Evolutionary conservation across 352 stramenopile genomes (phyloP).

Genomic region (Globisporangium abappressorium): DNA sequence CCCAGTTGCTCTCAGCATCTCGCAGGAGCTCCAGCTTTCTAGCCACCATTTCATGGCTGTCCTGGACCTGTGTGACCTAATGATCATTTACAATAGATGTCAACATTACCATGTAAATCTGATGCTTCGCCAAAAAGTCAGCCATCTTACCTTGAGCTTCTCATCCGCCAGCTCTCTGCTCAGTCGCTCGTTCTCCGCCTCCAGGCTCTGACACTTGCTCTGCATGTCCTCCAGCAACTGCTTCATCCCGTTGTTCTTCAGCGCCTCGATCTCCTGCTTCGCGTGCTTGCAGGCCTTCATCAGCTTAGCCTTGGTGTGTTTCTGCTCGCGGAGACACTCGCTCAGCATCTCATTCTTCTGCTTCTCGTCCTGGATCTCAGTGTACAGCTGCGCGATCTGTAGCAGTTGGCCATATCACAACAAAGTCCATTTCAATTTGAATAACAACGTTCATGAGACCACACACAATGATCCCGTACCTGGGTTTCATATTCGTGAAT

Average conservation of each 20-base stretch:
- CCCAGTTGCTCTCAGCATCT: conserved; percentile 2
- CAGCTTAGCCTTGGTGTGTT: conserved; percentile 62
- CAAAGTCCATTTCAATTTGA: background rate
- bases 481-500: conserved; percentile 75
- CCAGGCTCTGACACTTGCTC: conserved; percentile 42
- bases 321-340: conserved; percentile 65
- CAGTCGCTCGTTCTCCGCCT: conserved; percentile 45
- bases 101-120: too few relatives aligned
- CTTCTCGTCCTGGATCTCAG: conserved; percentile 69
- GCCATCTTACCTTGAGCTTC: conserved; percentile 28
- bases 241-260: conserved; percentile 58
- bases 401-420: background rate
- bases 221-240: conserved; percentile 72
- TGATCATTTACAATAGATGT: background rate
- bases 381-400: conserved; percentile 61
- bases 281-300: conserved; percentile 72
- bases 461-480: conserved; percentile 15
- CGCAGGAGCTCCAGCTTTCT: conserved; percentile 8
- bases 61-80: background rate
- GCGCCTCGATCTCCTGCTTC: conserved; percentile 55
- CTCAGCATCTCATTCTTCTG: conserved; percentile 65
- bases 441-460: background rate
- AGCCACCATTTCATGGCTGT: background rate
- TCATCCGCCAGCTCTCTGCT: conserved; percentile 34
- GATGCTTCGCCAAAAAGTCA: background rate